Evolutionary conservation across 2,329 filamentous ascomycete genomes (phyloP).

Genomic region (Aureobasidium sp.): DNA sequence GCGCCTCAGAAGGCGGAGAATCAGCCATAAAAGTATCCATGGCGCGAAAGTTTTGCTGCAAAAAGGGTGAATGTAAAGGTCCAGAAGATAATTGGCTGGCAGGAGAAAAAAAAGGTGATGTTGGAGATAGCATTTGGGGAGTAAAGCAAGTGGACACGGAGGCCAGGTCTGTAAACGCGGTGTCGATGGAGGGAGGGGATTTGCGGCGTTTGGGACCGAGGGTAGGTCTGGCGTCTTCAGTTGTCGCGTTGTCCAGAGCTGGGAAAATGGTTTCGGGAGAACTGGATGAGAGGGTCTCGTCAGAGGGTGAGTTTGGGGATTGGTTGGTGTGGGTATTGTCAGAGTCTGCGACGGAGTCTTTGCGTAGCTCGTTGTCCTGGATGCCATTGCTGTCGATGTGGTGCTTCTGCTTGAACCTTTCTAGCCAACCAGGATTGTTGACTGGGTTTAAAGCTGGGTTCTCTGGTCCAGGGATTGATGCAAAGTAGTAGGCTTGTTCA

Average conservation of each 20-base stretch:
- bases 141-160: constrained; percentile 52
- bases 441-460: constrained; percentile 51
- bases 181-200: constrained; percentile 54
- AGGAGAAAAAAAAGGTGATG: constrained; percentile 71
- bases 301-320: constrained; percentile 67
- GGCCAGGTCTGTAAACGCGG: constrained; percentile 57
- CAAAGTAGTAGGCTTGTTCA: constrained; percentile 77
- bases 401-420: constrained; percentile 93
- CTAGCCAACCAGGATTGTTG: constrained; percentile 73
- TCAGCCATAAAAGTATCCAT: constrained; percentile 50
- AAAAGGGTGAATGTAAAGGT: background rate
- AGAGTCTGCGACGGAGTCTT: constrained; percentile 5
- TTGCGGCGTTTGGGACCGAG: background rate
- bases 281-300: constrained; percentile 20
- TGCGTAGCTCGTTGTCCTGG: background rate
- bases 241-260: background rate
- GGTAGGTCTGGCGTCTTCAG: background rate
- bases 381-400: constrained; percentile 42
- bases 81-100: constrained; percentile 40
- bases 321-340: constrained; percentile 47
- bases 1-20: constrained; percentile 34
- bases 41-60: constrained; percentile 76
- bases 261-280: background rate
- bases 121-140: constrained; percentile 64
- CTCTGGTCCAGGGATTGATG: constrained; percentile 64